Evolutionary conservation across 169 alveolate species (phyloP).

Genomic region (Besnoitia besnoiti): DNA sequence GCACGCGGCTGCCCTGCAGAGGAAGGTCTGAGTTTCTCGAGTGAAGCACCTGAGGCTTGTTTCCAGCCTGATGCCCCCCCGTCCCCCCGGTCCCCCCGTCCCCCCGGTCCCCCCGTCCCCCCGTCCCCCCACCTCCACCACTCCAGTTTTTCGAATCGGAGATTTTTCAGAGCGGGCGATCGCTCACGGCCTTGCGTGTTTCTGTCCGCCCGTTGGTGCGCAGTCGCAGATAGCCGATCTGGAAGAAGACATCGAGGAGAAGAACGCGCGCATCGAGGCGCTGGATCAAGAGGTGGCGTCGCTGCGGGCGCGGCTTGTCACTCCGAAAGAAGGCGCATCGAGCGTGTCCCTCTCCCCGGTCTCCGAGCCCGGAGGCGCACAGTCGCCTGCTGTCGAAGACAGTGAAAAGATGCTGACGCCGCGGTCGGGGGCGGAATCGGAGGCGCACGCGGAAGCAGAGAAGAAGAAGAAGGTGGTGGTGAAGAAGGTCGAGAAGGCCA

Average conservation of each 20-base stretch:
- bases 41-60: no score
- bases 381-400: neutral
- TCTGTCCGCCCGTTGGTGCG: neutral
- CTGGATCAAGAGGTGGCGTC: slow-evolving; percentile 32
- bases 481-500: slow-evolving; percentile 33
- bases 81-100: no score
- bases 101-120: no score
- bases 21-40: no score
- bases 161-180: neutral
- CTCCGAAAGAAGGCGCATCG: neutral
- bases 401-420: neutral
- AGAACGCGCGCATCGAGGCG: slow-evolving; percentile 47
- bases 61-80: no score
- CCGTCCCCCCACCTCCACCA: no score
- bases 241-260: slow-evolving; percentile 44
- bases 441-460: slow-evolving; percentile 47
- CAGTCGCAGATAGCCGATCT: neutral
- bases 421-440: slow-evolving; percentile 48
- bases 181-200: neutral
- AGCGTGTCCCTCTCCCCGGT: neutral
- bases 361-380: neutral
- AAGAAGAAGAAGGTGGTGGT: slow-evolving; percentile 32
- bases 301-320: slow-evolving; percentile 33
- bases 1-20: no score
- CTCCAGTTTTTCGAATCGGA: neutral